Percentiles rank a stretch among this genome's conserved stretches.
phyloP scores from a whole-genome alignment of 192 early-diverging fungal genomes.

The Dissophora ornata region DNA sequence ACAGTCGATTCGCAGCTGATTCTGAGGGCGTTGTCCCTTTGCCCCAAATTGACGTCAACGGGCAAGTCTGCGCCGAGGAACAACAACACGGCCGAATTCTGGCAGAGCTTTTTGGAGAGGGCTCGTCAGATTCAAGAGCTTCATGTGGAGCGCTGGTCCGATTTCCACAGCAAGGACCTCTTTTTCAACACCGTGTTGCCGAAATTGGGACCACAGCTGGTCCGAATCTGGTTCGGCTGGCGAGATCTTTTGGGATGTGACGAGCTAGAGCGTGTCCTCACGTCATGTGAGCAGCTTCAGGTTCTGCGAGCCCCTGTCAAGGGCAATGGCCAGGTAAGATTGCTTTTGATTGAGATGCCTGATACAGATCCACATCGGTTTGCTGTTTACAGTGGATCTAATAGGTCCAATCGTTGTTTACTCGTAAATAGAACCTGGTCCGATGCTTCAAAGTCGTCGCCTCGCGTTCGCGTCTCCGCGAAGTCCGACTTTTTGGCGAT shows the following conservation, averaged over 20 bases:
- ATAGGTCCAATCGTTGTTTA: background rate
- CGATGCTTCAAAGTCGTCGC: slow-evolving; percentile 49
- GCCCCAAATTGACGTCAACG: slow-evolving; percentile 47
- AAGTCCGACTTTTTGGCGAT: slow-evolving; percentile 48
- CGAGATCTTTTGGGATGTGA: slow-evolving; percentile 50
- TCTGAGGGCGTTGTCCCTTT: slow-evolving; percentile 36
- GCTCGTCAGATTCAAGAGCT: slow-evolving; percentile 53
- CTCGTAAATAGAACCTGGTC: slow-evolving; percentile 34
- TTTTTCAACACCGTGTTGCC: slow-evolving; percentile 52
- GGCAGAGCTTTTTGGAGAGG: slow-evolving; percentile 45
- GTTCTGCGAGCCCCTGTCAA: slow-evolving; percentile 53
- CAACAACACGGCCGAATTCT: slow-evolving; percentile 51
- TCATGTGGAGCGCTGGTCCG: slow-evolving; percentile 52
- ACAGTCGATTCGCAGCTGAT: slow-evolving; percentile 45
- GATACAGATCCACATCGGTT: background rate
- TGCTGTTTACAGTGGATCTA: background rate
- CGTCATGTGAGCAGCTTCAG: slow-evolving; percentile 46
- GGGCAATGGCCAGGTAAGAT: slow-evolving; percentile 54
- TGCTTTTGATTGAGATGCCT: too few relatives aligned
- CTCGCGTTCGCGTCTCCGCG: slow-evolving; percentile 40
- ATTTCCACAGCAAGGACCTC: slow-evolving; percentile 51
- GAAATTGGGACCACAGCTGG: slow-evolving; percentile 47
- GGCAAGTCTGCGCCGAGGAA: slow-evolving; percentile 48
- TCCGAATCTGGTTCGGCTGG: slow-evolving; percentile 54
- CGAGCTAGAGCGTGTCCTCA: slow-evolving; percentile 45